Conservation (phyloP, 345 rosid species). For the Arabidopsis thaliana region TAIR10.1 NC_003071.7:15110501-15111000, state of each 20-base stretch:
- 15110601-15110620: conserved; percentile 22
- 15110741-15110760: conserved; percentile 57
- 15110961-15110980: conserved; percentile 60
- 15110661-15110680: conserved; percentile 72
- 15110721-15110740: conserved; percentile 62
- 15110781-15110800: conserved; percentile 54
- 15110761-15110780: conserved; percentile 51
- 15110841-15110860: conserved; percentile 55
- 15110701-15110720: conserved; percentile 57
- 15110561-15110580: conserved; percentile 29
- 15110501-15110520: conserved; percentile 40
- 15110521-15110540: conserved; percentile 34
- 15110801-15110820: conserved; percentile 64
- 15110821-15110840: conserved; percentile 64
- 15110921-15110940: conserved; percentile 65
- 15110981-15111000: conserved; percentile 51
- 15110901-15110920: conserved; percentile 52
- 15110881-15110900: conserved; percentile 45
- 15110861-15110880: conserved; percentile 58
- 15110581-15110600: conserved; percentile 25
- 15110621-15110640: conserved; percentile 35
- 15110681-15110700: conserved; percentile 57
- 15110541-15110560: conserved; percentile 23
- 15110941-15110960: conserved; percentile 62
- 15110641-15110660: conserved; percentile 63